Base-by-base conservation (phyloP, 2,329 filamentous ascomycete species). In the Fonsecaea pedrosoi region DNA sequence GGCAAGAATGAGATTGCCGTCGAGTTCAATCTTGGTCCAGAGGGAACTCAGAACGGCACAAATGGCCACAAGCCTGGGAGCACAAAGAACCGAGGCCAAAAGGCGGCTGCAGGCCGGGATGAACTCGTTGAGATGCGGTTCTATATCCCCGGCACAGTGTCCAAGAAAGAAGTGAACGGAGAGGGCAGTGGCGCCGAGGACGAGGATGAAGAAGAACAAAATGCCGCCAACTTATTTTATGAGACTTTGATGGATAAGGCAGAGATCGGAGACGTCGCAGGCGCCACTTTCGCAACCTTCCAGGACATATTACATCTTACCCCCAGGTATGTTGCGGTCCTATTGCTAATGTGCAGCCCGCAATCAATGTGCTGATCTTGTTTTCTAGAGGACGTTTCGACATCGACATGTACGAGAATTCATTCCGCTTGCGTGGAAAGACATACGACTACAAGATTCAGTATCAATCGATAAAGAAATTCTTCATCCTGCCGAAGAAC, bases 361-460 rank as follows among this genome's bases (percentile, higher is more conserved):
- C 35, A n/a, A 48, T 1, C 13, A 30, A n/a, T 67, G 18, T 55
- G 58, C 48, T 59, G 69, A 68, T 80, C 42, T 30, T n/a, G 21
- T 6, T 15, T 55, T 30, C 38, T 30, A 94, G 95, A 91, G 96
- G 95, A 78, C 94, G 95, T 73, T 99, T 99, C 85, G 95, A 98
- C 79, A 97, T 99, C 82, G 95, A 99, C 79, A 97, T 99, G 91
- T 99, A 99, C 86, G 95, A 98, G 80, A 90, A 89, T 15, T 98
- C 95, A 1, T 98, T 99, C 86, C 91, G 95, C 70, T 86, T 99
- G 69, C 94, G 95, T 72, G 95, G 95, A 75, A 99, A 99, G 83
- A 99, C 95, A 30, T 99, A 99, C 84, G 96, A 99, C 83, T 99
- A 99, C 88, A 99, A 99, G 86, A 98, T 99, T 72, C 93, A 97